Evolutionary conservation across 345 rosid species (phyloP).

Genomic region (Melastoma malabathricum): DNA sequence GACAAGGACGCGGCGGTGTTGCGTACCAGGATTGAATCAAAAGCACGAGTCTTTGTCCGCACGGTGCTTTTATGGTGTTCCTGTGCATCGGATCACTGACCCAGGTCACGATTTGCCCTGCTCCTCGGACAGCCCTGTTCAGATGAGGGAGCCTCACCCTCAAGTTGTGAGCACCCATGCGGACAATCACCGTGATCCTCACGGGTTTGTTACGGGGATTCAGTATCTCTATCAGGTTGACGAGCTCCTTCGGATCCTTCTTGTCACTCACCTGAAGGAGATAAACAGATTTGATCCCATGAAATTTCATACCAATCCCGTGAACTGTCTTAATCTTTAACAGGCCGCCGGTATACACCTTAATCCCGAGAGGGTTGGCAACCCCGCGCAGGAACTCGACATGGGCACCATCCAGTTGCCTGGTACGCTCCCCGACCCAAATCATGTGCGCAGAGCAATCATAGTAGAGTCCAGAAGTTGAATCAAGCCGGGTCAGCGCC

Average conservation of each 20-base stretch:
- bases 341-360: slow-evolving; percentile 4
- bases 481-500: slow-evolving; percentile 16
- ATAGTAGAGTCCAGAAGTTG: slow-evolving; percentile 19
- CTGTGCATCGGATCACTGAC: slow-evolving; percentile 63
- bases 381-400: slow-evolving; percentile 20
- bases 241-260: slow-evolving; percentile 54
- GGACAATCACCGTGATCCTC: slow-evolving; percentile 36
- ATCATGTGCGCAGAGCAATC: slow-evolving; percentile 22
- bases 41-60: slow-evolving; percentile 59
- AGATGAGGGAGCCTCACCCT: slow-evolving; percentile 49
- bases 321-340: too few species aligned
- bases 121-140: slow-evolving; percentile 47
- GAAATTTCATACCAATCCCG: too few species aligned
- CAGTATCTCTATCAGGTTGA: slow-evolving; percentile 38
- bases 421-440: slow-evolving; percentile 19
- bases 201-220: slow-evolving; percentile 52
- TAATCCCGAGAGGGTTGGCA: slow-evolving; percentile 18
- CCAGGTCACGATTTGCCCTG: slow-evolving; percentile 59
- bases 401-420: slow-evolving; percentile 21
- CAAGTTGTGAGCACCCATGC: slow-evolving; percentile 66
- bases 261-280: slow-evolving; percentile 43
- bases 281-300: neutral
- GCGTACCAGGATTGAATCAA: slow-evolving; percentile 48
- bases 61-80: slow-evolving; percentile 56
- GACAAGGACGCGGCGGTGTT: neutral